Evolutionary conservation across 2,329 filamentous ascomycete genomes (phyloP).

Genomic region (Fusarium protoensiforme): DNA sequence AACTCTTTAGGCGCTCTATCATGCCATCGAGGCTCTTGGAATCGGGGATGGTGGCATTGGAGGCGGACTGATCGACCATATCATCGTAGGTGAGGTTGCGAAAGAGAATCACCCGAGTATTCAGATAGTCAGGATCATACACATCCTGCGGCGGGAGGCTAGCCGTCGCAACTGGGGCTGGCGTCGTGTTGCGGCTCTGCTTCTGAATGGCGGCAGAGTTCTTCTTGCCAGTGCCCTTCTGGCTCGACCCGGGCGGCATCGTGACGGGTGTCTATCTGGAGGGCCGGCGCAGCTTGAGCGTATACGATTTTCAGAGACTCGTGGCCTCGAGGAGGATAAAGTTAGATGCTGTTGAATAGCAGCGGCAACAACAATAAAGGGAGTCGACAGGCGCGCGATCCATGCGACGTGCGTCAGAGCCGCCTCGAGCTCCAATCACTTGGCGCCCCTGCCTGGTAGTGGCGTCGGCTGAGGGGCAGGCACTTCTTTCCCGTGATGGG

Average conservation of each 20-base stretch:
- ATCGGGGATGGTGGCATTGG: slow-evolving; percentile 69
- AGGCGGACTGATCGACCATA: slow-evolving; percentile 71
- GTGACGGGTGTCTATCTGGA: slow-evolving; percentile 2
- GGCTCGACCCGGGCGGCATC: slow-evolving; percentile 69
- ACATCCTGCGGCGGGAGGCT: slow-evolving; percentile 65
- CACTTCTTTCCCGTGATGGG: not conserved
- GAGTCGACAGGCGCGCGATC: slow-evolving; percentile 31
- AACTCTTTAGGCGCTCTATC: slow-evolving; percentile 70
- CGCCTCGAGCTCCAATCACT: slow-evolving; percentile 2
- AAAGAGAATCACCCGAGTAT: slow-evolving; percentile 69
- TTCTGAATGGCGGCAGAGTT: slow-evolving; percentile 68
- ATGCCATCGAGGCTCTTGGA: slow-evolving; percentile 73
- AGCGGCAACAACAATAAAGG: slow-evolving; percentile 17
- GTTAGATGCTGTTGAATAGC: slow-evolving; percentile 27
- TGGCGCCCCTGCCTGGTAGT: not conserved
- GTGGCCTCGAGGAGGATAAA: slow-evolving; percentile 4
- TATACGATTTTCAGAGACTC: not conserved
- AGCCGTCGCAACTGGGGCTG: slow-evolving; percentile 58
- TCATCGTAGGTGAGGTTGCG: slow-evolving; percentile 74
- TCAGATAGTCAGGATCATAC: slow-evolving; percentile 73
- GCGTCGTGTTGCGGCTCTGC: slow-evolving; percentile 84
- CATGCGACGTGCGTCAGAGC: slow-evolving; percentile 31
- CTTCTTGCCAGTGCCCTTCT: slow-evolving; percentile 76
- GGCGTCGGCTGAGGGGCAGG: not conserved
- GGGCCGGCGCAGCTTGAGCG: not conserved